Percentiles rank a stretch among this genome's conserved stretches.
These are phyloP conservation scores for Castanea mollissima DNA, from an alignment of 306 rosid genomes.

Conservation along the genomic window DNA sequence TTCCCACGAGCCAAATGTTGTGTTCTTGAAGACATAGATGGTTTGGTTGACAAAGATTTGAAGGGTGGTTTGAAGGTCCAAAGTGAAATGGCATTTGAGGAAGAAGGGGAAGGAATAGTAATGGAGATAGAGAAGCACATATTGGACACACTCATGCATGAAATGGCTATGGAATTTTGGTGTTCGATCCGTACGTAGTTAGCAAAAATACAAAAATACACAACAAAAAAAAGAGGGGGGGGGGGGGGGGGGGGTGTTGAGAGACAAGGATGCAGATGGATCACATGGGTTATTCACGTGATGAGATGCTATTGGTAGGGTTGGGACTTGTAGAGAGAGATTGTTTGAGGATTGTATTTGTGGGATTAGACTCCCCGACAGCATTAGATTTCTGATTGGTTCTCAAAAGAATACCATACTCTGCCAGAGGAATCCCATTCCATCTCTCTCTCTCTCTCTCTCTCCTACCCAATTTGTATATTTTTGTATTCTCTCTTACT, in stretches of 20 bases:
- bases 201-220: too few species aligned
- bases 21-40: slow-evolving; percentile 75
- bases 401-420: slow-evolving; percentile 36
- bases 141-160: slow-evolving; percentile 61
- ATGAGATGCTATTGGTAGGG: slow-evolving; percentile 35
- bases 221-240: too few species aligned
- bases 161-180: slow-evolving; percentile 40
- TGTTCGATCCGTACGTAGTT: background rate
- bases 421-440: slow-evolving; percentile 55
- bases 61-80: slow-evolving; percentile 24
- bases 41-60: slow-evolving; percentile 57
- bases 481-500: background rate
- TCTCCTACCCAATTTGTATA: slow-evolving; percentile 2
- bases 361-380: slow-evolving; percentile 39
- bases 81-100: slow-evolving; percentile 37
- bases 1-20: slow-evolving; percentile 55
- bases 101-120: slow-evolving; percentile 54
- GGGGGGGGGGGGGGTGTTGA: too few species aligned
- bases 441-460: background rate
- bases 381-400: slow-evolving; percentile 34
- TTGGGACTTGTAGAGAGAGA: slow-evolving; percentile 30
- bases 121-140: slow-evolving; percentile 64
- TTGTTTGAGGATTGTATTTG: slow-evolving; percentile 30
- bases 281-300: slow-evolving; percentile 71
- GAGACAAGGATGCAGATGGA: slow-evolving; percentile 23